A percentile compares a stretch with the other conserved stretches of the same genome.
These are phyloP conservation scores for Ramaria rubella DNA, from an alignment of 768 basidiomycete species.

Conservation along the genomic window DNA sequence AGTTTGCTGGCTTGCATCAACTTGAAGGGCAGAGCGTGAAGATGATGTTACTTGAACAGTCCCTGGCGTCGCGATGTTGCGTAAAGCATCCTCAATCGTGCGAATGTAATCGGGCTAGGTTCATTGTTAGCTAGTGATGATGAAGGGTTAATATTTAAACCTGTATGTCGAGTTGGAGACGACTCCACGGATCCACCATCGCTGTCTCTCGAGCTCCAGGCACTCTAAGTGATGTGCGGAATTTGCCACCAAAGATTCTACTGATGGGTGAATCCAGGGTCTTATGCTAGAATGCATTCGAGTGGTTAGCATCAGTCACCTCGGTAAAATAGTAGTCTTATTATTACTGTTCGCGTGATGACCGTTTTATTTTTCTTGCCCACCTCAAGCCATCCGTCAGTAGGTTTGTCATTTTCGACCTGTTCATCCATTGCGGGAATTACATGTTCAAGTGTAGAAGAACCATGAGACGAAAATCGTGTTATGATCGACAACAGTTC, in stretches of 20 bases:
- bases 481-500: slow-evolving; percentile 62
- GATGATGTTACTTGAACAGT: slow-evolving; percentile 66
- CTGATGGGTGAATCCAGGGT: slow-evolving; percentile 82
- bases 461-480: slow-evolving; percentile 28
- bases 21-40: slow-evolving; percentile 45
- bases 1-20: slow-evolving; percentile 68
- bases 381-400: slow-evolving; percentile 88
- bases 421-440: slow-evolving; percentile 36
- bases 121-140: slow-evolving; percentile 1
- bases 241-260: slow-evolving; percentile 88
- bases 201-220: slow-evolving; percentile 83
- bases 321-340: slow-evolving; percentile 1
- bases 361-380: slow-evolving; percentile 80
- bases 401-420: slow-evolving; percentile 36
- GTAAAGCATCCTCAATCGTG: slow-evolving; percentile 78
- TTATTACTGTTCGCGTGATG: slow-evolving; percentile 69
- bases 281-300: slow-evolving; percentile 48
- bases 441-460: slow-evolving; percentile 16
- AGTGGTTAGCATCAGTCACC: background rate
- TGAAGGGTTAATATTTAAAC: slow-evolving; percentile 28
- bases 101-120: slow-evolving; percentile 62
- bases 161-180: slow-evolving; percentile 85
- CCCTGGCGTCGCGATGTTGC: slow-evolving; percentile 72
- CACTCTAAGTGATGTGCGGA: slow-evolving; percentile 74
- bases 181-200: slow-evolving; percentile 87